phyloP scores from a whole-genome alignment of 352 stramenopile species.

The Phytopythium oedochilum region DNA sequence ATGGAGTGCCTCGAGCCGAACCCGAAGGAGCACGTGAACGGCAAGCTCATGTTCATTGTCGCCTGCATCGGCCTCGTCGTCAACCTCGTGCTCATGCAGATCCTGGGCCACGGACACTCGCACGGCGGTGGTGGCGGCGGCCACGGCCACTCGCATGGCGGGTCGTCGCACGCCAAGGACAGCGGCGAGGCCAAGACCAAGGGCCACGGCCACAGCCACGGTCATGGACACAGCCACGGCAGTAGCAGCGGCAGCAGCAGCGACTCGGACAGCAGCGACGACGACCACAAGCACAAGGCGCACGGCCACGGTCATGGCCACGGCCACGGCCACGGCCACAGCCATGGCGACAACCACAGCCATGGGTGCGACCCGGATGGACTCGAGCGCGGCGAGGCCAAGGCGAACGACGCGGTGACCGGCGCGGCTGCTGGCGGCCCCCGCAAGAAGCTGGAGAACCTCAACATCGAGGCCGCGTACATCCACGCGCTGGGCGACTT shows the following conservation, averaged over 20 bases:
- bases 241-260: slow-evolving; percentile 11
- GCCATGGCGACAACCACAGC: slow-evolving; percentile 26
- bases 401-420: not conserved
- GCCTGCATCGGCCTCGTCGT: slow-evolving; percentile 94
- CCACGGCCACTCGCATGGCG: slow-evolving; percentile 33
- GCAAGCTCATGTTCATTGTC: slow-evolving; percentile 96
- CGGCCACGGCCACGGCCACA: slow-evolving; percentile 14
- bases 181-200: slow-evolving; percentile 10
- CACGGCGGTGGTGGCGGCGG: slow-evolving; percentile 40
- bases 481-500: slow-evolving; percentile 98
- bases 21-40: slow-evolving; percentile 88
- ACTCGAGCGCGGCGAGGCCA: slow-evolving; percentile 20
- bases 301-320: slow-evolving; percentile 23
- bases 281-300: slow-evolving; percentile 12
- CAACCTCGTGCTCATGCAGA: slow-evolving; percentile 94
- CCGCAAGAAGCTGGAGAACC: slow-evolving; percentile 76
- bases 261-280: slow-evolving; percentile 12
- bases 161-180: slow-evolving; percentile 9
- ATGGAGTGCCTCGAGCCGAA: slow-evolving; percentile 71
- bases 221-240: slow-evolving; percentile 23
- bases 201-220: slow-evolving; percentile 22
- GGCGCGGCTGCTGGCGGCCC: slow-evolving; percentile 15
- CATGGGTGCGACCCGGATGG: slow-evolving; percentile 12
- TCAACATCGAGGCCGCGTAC: slow-evolving; percentile 96
- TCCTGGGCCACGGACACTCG: slow-evolving; percentile 82